Base-by-base conservation (phyloP, 805 yeast species). In the Metschnikowia amazonensis region DNA sequence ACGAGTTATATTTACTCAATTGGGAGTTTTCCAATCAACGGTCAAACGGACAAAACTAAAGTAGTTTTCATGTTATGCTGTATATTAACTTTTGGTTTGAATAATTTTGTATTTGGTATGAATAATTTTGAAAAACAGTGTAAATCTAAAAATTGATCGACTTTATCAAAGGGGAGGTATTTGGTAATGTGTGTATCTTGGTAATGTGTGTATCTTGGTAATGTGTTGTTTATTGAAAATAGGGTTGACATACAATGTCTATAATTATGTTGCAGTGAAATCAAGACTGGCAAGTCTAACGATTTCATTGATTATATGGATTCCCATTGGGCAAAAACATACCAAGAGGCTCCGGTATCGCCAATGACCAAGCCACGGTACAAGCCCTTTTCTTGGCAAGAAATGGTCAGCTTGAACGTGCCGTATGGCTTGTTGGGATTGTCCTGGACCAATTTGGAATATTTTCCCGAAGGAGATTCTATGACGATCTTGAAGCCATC, bases 291-390 rank as follows among this genome's bases (percentile, higher is more conserved):
- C 20, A 29, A n/a, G 5, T 21, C 25, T 36, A 14, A 16, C 35
- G 5, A 10, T 6, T 36, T 16, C 29, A 24, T 6, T 27, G 24
- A 17, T 21, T 30, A 39, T 2, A 30, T 14, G 6, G 29, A 84
- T 27, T 71, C 70, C 99, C 99, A 92, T 64, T 89, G 96, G 11
- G 95, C 89, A 66, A 87, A 89, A 3, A 86, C 88, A 57, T 89
- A 84, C 88, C 96, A 87, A 44, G 89, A 82, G 44, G 75, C 75
- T 3, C 86, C 87, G 33, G 82, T 78, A 51, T 88, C 92, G 8
- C 88, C 84, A 32, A 85, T 78, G 0, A 88, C 88, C 38, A 90
- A 75, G 1, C 89, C 92, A 46, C 90, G 76, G 88, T 96, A 94
- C 14, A 75, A 62, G 2, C 99, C 99, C 1, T 67, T 62, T 60